phyloP scores from a whole-genome alignment of 2,329 filamentous ascomycete genomes.

The Penicillium sp. region DNA sequence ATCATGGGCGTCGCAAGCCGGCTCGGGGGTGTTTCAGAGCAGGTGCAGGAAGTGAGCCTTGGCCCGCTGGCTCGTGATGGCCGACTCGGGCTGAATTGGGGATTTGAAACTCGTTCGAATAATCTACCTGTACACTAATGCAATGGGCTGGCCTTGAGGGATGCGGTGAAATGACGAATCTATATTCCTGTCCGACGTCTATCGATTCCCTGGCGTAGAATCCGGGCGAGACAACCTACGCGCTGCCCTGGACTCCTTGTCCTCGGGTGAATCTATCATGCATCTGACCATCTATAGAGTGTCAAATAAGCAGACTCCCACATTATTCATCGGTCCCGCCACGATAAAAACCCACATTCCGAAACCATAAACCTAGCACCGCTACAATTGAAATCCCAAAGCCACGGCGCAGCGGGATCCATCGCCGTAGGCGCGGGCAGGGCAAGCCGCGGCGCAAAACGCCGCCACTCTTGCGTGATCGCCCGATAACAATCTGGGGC shows the following conservation, averaged over 20 bases:
- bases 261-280: no score
- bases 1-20: slow-evolving; percentile 62
- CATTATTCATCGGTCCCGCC: no score
- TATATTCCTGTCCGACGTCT: neutral
- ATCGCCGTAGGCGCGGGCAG: neutral
- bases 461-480: slow-evolving; percentile 31
- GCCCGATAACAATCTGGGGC: slow-evolving; percentile 24
- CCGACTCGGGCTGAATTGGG: slow-evolving; percentile 23
- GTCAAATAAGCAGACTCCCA: no score
- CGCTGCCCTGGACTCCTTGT: no score
- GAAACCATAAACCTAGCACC: no score
- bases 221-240: no score
- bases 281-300: neutral
- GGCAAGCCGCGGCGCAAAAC: slow-evolving; percentile 15
- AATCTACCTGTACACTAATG: slow-evolving; percentile 22
- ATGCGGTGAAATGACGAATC: slow-evolving; percentile 6
- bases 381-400: no score
- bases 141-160: slow-evolving; percentile 16
- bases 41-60: slow-evolving; percentile 55
- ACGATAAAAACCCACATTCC: no score
- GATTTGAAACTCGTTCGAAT: slow-evolving; percentile 8
- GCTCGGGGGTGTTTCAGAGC: slow-evolving; percentile 59
- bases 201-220: no score
- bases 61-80: slow-evolving; percentile 40
- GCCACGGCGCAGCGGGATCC: neutral